A percentile compares a stretch with the other conserved stretches of the same genome.
Conservation (phyloP, 192 early-diverging fungal genomes). For the Funneliformis geosporum region DNA sequence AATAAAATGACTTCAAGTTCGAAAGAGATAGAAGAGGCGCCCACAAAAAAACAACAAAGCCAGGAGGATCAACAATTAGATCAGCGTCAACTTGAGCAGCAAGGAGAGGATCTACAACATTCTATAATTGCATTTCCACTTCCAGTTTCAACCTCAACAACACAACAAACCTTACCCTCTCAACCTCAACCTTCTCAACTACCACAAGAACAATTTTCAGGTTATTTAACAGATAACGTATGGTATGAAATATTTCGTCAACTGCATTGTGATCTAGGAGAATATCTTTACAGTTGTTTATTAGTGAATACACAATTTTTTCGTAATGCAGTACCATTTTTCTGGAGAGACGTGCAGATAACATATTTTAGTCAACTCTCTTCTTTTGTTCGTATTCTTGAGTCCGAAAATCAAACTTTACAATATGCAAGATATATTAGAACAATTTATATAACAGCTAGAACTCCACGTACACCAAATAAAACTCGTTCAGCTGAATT, state of each 20-base stretch:
- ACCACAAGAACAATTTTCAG: background rate
- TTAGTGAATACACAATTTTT: constrained; percentile 1
- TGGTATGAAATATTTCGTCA: background rate
- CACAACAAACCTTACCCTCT: background rate
- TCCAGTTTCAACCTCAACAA: background rate
- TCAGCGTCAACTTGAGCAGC: background rate
- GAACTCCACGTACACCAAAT: background rate
- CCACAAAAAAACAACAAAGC: background rate
- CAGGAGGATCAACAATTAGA: background rate
- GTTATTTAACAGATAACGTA: background rate
- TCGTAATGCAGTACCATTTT: background rate
- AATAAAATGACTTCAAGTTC: background rate
- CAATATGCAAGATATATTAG: constrained; percentile 3
- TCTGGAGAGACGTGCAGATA: background rate
- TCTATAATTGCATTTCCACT: background rate
- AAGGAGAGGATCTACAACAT: background rate
- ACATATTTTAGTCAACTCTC: background rate
- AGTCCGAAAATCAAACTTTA: background rate
- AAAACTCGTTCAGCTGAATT: background rate
- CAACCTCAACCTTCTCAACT: background rate
- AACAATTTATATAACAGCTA: background rate
- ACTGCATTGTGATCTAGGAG: background rate
- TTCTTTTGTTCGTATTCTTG: background rate
- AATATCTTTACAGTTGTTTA: constrained; percentile 7
- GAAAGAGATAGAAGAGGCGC: background rate